These are phyloP conservation scores for Gremmenia infestans DNA, from an alignment of 2,329 filamentous ascomycete species.

Conservation along the genomic window DNA sequence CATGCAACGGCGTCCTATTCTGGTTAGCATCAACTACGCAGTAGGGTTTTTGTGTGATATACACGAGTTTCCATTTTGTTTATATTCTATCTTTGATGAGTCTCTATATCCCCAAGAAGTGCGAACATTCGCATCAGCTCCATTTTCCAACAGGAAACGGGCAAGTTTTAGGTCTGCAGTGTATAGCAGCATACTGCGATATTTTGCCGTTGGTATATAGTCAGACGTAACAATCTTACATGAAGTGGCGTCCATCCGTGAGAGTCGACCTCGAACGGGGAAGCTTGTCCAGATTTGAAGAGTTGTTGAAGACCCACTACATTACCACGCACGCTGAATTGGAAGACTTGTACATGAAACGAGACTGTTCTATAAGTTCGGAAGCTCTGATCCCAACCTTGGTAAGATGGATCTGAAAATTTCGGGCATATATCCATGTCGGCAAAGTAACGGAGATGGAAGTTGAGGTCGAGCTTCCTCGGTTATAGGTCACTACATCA, in stretches of 20 bases:
- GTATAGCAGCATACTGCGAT: neutral
- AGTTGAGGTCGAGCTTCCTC: neutral
- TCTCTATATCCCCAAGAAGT: neutral
- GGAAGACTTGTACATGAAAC: slow-evolving; percentile 2
- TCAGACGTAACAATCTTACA: neutral
- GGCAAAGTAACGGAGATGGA: slow-evolving; percentile 3
- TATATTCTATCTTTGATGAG: too few species aligned
- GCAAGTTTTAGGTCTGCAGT: neutral
- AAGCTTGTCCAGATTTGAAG: neutral
- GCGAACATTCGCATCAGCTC: neutral
- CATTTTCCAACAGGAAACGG: neutral
- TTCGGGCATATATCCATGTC: slow-evolving; percentile 5
- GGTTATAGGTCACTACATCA: neutral
- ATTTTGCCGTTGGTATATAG: neutral
- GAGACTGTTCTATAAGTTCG: slow-evolving; percentile 5
- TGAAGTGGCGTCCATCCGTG: slow-evolving; percentile 1
- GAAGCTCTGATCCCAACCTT: slow-evolving; percentile 11
- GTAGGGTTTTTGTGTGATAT: too few species aligned
- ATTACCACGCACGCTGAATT: slow-evolving; percentile 3
- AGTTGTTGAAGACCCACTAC: neutral
- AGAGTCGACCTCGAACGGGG: slow-evolving; percentile 2
- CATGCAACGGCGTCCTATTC: neutral
- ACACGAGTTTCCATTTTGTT: too few species aligned
- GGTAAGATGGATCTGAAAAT: slow-evolving; percentile 1
- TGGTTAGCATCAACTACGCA: neutral